Evolutionary conservation across 169 alveolate species (phyloP).

Genomic region (Toxoplasma gondii): DNA sequence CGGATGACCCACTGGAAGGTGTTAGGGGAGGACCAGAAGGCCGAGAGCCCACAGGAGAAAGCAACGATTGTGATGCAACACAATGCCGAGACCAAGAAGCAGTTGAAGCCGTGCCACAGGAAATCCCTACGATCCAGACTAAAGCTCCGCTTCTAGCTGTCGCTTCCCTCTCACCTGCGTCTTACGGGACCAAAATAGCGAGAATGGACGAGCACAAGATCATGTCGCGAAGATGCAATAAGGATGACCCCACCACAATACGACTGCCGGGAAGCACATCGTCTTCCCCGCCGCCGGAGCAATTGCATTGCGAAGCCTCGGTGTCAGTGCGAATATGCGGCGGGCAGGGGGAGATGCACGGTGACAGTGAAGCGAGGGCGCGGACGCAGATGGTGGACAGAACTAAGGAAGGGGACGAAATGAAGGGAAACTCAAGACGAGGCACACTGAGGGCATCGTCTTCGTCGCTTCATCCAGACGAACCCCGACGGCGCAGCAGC

Average conservation of each 20-base stretch:
- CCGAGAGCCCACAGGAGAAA: not conserved
- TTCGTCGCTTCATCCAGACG: not conserved
- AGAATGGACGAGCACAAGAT: no score
- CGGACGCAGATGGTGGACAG: not conserved
- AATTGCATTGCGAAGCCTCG: no score
- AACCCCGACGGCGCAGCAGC: not conserved
- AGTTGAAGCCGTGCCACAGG: not conserved
- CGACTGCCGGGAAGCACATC: no score
- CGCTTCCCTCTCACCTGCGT: no score
- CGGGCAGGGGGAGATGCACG: not conserved
- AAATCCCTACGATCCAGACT: not conserved
- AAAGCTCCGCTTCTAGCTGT: no score
- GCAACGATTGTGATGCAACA: not conserved
- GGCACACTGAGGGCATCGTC: not conserved
- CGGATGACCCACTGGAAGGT: not conserved
- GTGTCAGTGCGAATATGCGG: not conserved
- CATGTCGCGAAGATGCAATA: no score
- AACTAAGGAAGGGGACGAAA: not conserved
- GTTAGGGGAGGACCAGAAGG: not conserved
- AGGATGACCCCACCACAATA: no score
- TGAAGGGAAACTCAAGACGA: not conserved
- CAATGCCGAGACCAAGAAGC: not conserved
- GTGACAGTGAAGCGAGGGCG: not conserved
- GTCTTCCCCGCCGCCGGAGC: no score
- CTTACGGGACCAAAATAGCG: no score